Evolutionary conservation across 768 basidiomycete species (phyloP), one percentile per base, ranked within the genome.

Genomic region (Lentinula raphanica): DNA sequence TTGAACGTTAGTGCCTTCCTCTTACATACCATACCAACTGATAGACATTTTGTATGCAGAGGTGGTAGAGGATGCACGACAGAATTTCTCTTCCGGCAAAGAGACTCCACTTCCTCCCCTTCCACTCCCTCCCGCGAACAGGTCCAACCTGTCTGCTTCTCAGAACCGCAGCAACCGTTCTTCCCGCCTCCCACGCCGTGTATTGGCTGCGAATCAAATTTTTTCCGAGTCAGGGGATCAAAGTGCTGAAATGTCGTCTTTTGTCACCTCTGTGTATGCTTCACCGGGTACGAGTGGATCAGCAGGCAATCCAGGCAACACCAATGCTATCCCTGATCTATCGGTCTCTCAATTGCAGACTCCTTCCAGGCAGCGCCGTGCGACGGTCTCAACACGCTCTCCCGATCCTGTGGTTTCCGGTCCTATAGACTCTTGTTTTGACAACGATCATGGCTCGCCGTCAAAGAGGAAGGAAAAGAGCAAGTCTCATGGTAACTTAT

Each of bases 1-100:
- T 92, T 15, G 90, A 93, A 71, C 87, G 91, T 92, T 68, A 67
- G 90, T 81, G 8, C 35, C 32, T 29, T 3, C 3, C 31, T 3
- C 36, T 23, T 48, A 28, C 51, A 29, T 40, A 9, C 46, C 9
- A 38, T 21, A 29, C 23, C 23, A n/a, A 4, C 64, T 44, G 54
- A 60, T 54, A 38, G 65, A 54, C n/a, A n/a, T n/a, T 62, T 46
- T 60, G 13, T 55, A 58, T 62, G 50, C 69, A 92, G 90, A 83
- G 74, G 90, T 92, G 15, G 87, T 92, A 6, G 87, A 91, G 66
- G 92, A 92, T 64, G 85, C 90, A 13, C 79, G 86, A 40, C 83
- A 87, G 66, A 87, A 81, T 58, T 92, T 93, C 65, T 86, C 82
- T 27, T 79, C 82, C 8, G 76, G 79, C 2, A 75, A 74, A 67